Base-by-base conservation (phyloP, 1,284 basidiomycete species). In the Neotropicomus parvogracilis region DNA sequence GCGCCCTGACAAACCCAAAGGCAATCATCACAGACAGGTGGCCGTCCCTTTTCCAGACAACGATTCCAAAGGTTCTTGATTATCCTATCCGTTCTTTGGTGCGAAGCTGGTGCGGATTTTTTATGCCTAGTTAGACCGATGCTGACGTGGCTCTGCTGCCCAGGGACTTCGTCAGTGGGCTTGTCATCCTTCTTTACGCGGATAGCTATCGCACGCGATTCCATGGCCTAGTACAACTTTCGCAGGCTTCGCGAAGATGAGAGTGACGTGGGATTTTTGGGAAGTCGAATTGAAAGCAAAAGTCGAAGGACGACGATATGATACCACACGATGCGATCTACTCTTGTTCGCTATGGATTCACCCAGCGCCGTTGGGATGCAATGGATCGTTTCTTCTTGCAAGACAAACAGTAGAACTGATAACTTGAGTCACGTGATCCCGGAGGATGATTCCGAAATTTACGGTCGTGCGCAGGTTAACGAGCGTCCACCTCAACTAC, bases 1-100 rank as follows among this genome's bases (percentile, higher is more conserved):
- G 91, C 28, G 75, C 85, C 4, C 70, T 99, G 39, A 95, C 91
- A 37, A 88, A 88, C 60, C 75, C 87, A 40, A 98, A 99, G 64
- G 86, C 88, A 13, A 81, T 98, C 40, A 83, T 92, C 34, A 75
- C 81, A 32, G 95, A 99, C 68, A 77, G 88, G 38, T 89, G 86
- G 76, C 92, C 94, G 55, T 81, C 82, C 37, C 62, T 85, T 29
- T 72, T 95, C 37, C 82, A 91, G 62, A 99, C 95, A 0, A 73
- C 69, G 6, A 97, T 99, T 54, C 95, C 95, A 0, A 79, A 80
- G 41, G 83, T 89, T 3, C 75, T 93, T 12, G 86, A 95, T 63
- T 97, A 98, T 67, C 84, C 92, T 19, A 75, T 94, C 49, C 88
- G 88, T 51, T 88, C 86, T n/a, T 64, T 85, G 43, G 72, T 81